Evolutionary conservation across 2,329 filamentous ascomycete species (phyloP).

Genomic region (Spiromastix sp.): DNA sequence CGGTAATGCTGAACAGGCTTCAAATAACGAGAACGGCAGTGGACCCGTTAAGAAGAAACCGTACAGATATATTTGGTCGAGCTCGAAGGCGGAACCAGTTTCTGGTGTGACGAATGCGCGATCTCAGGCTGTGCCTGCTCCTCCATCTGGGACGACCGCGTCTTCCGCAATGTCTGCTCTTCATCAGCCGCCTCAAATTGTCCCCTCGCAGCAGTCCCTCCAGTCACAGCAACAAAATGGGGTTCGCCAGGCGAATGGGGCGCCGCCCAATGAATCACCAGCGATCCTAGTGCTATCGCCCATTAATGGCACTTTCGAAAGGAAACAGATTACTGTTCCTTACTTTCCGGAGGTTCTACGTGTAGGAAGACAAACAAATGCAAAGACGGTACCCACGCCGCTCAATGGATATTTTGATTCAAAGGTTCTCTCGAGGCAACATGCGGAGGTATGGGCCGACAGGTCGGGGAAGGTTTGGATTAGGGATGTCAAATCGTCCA

Average conservation of each 20-base stretch:
- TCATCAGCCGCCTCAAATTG: constrained; percentile 50
- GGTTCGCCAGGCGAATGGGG: constrained; percentile 32
- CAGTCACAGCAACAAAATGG: constrained; percentile 55
- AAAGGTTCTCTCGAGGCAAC: constrained; percentile 90
- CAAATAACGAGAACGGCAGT: constrained; percentile 27
- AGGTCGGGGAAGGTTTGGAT: constrained; percentile 86
- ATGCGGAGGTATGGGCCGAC: constrained; percentile 90
- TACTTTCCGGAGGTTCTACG: constrained; percentile 88
- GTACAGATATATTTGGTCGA: constrained; percentile 50
- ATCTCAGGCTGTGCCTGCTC: constrained; percentile 50
- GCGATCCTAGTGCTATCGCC: constrained; percentile 79
- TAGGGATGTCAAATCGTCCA: constrained; percentile 94
- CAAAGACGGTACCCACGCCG: constrained; percentile 84
- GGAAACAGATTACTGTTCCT: constrained; percentile 89
- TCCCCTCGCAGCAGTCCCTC: constrained; percentile 59
- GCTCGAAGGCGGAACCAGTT: constrained; percentile 55
- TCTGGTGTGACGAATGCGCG: constrained; percentile 52
- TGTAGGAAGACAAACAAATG: constrained; percentile 94
- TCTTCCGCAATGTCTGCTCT: constrained; percentile 54
- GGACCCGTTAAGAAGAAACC: constrained; percentile 38
- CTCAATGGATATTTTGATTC: constrained; percentile 96
- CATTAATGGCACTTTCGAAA: constrained; percentile 92
- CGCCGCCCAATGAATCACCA: constrained; percentile 46
- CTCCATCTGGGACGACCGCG: constrained; percentile 48
- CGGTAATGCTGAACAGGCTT: constrained; percentile 27